Percentiles rank a stretch among this genome's conserved stretches.
These are phyloP conservation scores for Colletotrichum tamarilloi DNA, from an alignment of 2,329 filamentous ascomycete species.

Conservation along the genomic window DNA sequence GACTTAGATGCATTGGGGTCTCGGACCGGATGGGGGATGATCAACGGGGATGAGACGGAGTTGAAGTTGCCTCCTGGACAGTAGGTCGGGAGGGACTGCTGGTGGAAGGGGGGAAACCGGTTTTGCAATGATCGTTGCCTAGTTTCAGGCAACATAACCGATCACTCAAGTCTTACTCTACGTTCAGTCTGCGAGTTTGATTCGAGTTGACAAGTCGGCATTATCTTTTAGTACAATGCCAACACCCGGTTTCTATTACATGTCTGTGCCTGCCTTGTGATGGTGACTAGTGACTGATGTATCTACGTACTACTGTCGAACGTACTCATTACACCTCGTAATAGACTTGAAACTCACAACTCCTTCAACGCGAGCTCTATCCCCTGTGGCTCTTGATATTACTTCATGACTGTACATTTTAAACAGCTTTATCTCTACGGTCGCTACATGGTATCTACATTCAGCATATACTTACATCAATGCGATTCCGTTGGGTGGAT, in stretches of 20 bases:
- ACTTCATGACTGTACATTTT: neutral
- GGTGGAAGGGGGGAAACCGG: neutral
- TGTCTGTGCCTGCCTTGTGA: neutral
- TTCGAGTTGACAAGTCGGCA: constrained; percentile 3
- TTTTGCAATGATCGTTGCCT: neutral
- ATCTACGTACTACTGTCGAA: too few relatives aligned
- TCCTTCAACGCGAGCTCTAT: neutral
- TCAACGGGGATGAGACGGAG: neutral
- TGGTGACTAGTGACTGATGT: neutral
- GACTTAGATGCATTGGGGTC: constrained; percentile 28
- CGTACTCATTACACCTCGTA: too few relatives aligned
- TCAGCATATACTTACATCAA: neutral
- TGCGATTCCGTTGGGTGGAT: too few relatives aligned
- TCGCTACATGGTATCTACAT: neutral
- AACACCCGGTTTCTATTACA: constrained; percentile 7
- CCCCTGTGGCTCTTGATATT: too few relatives aligned
- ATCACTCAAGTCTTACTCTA: constrained; percentile 25
- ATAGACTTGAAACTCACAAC: neutral
- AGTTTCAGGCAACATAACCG: neutral
- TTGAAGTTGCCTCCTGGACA: neutral
- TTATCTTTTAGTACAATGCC: constrained; percentile 2
- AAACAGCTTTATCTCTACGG: neutral
- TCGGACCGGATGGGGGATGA: neutral
- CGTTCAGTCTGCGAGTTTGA: constrained; percentile 7
- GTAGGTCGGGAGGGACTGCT: constrained; percentile 8